Evolutionary conservation across 2,329 filamentous ascomycete species (phyloP).

Genomic region (Paracoccidioides brasiliensis): DNA sequence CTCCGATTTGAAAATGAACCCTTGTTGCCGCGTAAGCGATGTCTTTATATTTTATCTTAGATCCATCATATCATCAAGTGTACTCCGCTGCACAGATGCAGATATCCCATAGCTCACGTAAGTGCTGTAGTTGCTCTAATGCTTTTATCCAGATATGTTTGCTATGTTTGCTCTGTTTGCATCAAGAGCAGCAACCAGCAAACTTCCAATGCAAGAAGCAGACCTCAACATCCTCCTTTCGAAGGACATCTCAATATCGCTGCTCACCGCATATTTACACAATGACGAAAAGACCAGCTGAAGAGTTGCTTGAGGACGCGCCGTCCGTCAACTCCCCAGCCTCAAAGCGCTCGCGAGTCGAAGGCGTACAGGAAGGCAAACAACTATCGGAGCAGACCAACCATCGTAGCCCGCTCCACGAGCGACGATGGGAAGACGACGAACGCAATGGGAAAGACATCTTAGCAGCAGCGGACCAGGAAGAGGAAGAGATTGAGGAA

Average conservation of each 20-base stretch:
- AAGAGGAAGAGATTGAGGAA: constrained; percentile 42
- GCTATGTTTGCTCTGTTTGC: constrained; percentile 13
- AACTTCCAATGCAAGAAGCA: neutral
- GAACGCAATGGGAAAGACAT: constrained; percentile 25
- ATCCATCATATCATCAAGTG: neutral
- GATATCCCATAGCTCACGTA: no score
- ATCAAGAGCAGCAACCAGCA: constrained; percentile 1
- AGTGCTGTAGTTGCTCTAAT: neutral
- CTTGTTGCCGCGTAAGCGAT: constrained; percentile 5
- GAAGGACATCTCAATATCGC: neutral
- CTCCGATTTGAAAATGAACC: constrained; percentile 17
- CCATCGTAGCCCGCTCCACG: constrained; percentile 1
- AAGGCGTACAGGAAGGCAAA: constrained; percentile 18
- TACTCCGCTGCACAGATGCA: neutral
- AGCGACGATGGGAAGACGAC: constrained; percentile 21
- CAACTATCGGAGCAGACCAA: constrained; percentile 1
- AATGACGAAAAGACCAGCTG: constrained; percentile 38
- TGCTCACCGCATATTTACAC: constrained; percentile 3
- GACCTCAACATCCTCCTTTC: neutral
- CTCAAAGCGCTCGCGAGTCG: constrained; percentile 33
- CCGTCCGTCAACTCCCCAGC: constrained; percentile 26
- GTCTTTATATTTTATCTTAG: neutral
- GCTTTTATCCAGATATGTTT: neutral
- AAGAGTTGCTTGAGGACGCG: constrained; percentile 28
- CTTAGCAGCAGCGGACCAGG: constrained; percentile 52